Evolutionary conservation across 148 eudicot species (phyloP), one percentile per base, ranked within the genome.

Genomic region (Nepenthes mirabilis): DNA sequence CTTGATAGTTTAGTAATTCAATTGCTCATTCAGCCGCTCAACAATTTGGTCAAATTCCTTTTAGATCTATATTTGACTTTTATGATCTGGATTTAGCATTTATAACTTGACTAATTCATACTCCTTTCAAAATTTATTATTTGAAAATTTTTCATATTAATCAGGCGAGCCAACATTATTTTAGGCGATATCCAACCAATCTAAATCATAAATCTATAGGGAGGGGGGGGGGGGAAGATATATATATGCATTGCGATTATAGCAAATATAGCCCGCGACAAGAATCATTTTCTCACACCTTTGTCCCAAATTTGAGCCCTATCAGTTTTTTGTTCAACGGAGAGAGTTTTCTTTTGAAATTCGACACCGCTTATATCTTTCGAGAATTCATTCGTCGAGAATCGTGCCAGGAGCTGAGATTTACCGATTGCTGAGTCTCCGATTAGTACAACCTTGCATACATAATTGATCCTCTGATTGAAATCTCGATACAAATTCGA

Each of bases 251-350:
- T 23, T 23, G 23, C 0, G 23, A 23, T 0, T 23, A 23, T 23
- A 23, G 23, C 23, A 23, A 23, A 23, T 23, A 23, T 23, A 23
- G 52, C 14, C 12, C 6, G 1, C 14, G n/a, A n/a, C 6, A 49
- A 10, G n/a, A 49, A 49, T n/a, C 6, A 10, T 49, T 5, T n/a
- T 1, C 11, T n/a, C 52, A 49, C 13, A 49, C 52, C 52, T 49
- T n/a, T 49, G 11, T 49, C 52, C 52, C 52, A 49, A 49, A 49
- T 49, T n/a, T 49, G 52, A 49, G 52, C 52, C 52, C 11, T 49
- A n/a, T 5, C 52, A 49, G 52, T 49, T 12, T 49, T 49, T n/a
- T 49, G 12, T 5, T 49, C 52, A 1, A 49, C 11, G 13, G 1
- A 11, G 14, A 49, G 12, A 3, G 52, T 49, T n/a, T 49, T 49